Conservation (phyloP, 1,284 basidiomycete species). For the Papiliotrema fonsecae region DNA sequence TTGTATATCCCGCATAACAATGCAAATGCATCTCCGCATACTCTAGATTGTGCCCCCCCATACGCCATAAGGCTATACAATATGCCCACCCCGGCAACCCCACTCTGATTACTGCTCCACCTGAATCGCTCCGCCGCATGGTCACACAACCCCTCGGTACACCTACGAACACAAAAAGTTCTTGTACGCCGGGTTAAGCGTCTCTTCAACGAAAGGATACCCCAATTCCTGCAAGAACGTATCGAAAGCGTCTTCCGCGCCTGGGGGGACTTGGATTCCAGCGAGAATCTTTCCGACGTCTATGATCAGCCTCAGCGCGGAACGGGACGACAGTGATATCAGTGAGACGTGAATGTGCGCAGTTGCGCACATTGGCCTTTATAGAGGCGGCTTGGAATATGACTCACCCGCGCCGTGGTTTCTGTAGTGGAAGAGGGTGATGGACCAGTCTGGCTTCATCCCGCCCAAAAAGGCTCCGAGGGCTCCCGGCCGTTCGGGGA, state of each 20-base stretch:
- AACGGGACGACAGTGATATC: no score
- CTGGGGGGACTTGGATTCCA: slow-evolving; percentile 84
- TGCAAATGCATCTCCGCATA: no score
- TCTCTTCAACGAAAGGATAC: slow-evolving; percentile 90
- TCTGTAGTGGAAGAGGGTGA: slow-evolving; percentile 94
- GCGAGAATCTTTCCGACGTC: slow-evolving; percentile 88
- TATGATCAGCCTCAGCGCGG: no score
- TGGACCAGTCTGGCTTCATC: slow-evolving; percentile 83
- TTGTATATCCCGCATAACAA: no score
- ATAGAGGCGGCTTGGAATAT: not conserved
- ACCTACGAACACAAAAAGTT: slow-evolving; percentile 61
- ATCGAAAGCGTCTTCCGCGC: slow-evolving; percentile 60
- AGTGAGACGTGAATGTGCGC: no score
- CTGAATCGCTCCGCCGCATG: no score
- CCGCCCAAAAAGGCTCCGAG: slow-evolving; percentile 82
- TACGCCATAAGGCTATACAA: no score
- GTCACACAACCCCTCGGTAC: no score
- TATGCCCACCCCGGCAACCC: no score
- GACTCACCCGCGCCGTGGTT: slow-evolving; percentile 87
- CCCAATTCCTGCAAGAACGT: slow-evolving; percentile 71
- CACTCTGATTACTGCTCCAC: no score
- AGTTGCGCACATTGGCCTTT: not conserved
- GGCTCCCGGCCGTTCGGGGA: slow-evolving; percentile 91
- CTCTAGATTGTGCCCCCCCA: no score
- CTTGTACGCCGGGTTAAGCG: slow-evolving; percentile 78